A percentile compares a stretch with the other conserved stretches of the same genome.
Conservation (phyloP, 1,139 yeast species). For the Protomyces macrosporus region DNA sequence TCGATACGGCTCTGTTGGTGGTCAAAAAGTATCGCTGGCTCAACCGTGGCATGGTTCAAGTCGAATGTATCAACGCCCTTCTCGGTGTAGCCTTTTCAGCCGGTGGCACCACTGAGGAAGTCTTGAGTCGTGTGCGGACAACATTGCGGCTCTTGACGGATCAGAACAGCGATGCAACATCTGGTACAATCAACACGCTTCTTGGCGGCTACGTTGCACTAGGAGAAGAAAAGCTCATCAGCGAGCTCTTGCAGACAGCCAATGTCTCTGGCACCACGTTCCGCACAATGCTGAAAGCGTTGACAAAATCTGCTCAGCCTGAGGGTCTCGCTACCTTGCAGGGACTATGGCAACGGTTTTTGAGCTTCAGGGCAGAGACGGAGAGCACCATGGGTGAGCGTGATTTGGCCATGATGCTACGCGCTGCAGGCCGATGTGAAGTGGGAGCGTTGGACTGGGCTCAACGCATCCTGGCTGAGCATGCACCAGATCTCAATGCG, state of each 20-base stretch:
- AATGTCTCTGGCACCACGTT: not conserved
- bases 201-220: slow-evolving; percentile 17
- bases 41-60: not conserved
- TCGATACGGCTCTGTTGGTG: not conserved
- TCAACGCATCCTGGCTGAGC: not conserved
- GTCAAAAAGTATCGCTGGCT: slow-evolving; percentile 7
- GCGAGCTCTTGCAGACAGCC: slow-evolving; percentile 3
- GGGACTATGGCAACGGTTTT: slow-evolving; percentile 1
- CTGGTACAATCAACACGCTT: slow-evolving; percentile 8
- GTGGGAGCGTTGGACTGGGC: not conserved
- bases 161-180: not conserved
- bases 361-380: not conserved
- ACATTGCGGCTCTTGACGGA: not conserved
- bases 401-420: slow-evolving; percentile 8
- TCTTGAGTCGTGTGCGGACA: slow-evolving; percentile 2
- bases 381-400: not conserved
- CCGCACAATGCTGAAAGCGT: slow-evolving; percentile 9
- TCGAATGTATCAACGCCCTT: slow-evolving; percentile 11
- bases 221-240: slow-evolving; percentile 6
- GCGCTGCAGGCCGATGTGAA: slow-evolving; percentile 1
- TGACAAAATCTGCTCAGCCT: not conserved
- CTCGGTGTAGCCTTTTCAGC: not conserved
- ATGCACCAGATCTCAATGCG: not conserved
- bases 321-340: not conserved
- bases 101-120: not conserved